Base-by-base conservation (phyloP, 805 yeast species). In the Suhomyces faveliae region DNA sequence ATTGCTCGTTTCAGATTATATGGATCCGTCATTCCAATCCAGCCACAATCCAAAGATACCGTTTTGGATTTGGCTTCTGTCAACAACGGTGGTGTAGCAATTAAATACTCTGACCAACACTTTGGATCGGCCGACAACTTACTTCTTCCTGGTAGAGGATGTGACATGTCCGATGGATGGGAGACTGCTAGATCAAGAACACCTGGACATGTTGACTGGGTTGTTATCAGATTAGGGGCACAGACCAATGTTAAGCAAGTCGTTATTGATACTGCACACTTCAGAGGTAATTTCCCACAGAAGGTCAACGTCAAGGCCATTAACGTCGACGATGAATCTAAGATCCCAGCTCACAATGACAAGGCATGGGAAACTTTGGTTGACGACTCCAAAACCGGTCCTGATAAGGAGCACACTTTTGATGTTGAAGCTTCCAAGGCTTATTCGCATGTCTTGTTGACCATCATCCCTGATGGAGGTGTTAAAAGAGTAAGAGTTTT, bases 101-200 rank as follows among this genome's bases (percentile, higher is more conserved):
- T 89, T 35, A 74, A 81, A 10, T 82, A 80, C 57, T 85, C 95
- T 1, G 97, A 94, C 70, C 96, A 92, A 71, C 98, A 91, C 70
- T 92, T 92, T 62, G 96, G 97, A 33, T 79, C 92, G 40, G 96
- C 91, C 33, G 95, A 88, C 65, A 92, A 92, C 70, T 73, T 92
- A 52, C 71, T 92, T 48, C 73, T 92, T 47, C 97, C 97, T 2
- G 98, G 98, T 12, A 81, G 97, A 51, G 99, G 99, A 45, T 80
- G 78, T 58, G 97, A 92, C 67, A 92, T 92, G 98, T 82, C 94
- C 43, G 98, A 94, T 62, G 99, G 99, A 11, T 92, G 99, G 99
- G 99, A 92, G 66, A 92, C 99, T 20, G 81, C 80, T 58, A 81
- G 99, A 64, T 89, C 97, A 1, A 79, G 98, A 64, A 74, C 71